Base-by-base conservation (phyloP, 768 basidiomycete species). In the Tephrocybe rancida region DNA sequence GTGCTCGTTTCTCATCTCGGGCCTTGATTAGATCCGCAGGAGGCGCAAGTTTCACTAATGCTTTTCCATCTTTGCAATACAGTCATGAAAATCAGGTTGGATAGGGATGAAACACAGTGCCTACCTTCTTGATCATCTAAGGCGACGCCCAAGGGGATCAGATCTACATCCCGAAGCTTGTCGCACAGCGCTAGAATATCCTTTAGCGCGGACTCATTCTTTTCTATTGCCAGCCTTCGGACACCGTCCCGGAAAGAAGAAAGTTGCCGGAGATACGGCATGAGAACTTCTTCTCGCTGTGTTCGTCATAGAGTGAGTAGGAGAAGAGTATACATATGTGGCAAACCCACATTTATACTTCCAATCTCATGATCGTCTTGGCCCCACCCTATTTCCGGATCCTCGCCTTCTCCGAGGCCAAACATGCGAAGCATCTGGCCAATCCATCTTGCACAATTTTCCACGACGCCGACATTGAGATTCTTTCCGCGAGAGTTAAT, bases 121-220 rank as follows among this genome's bases (percentile, higher is more conserved):
- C 46, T 57, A 87, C 94, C 94, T 78, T 95, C 93, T 73, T 94
- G 92, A 74, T 99, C 97, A 67, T 98, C 97, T 29, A 99, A 75
- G 7, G 95, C 95, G 5, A 99, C 92, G 7, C 97, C 97, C 45
- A 98, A 77, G n/a, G 94, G 88, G 38, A 95, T 87, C 38, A 98
- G 75, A 64, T 97, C 95, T 29, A 82, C 76, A 66, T 98, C 96
- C 14, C 97, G 85, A 55, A 99, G 80, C 58, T 84, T 86, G 73
- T 99, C 97, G 63, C 87, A 95, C 21, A 97, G 81, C 19, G 84
- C 79, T 43, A 99, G 74, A 57, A 98, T 90, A 56, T 95, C 90
- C 66, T 85, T 85, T 34, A 88, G 69, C 2, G 90, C 80, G 18
- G 77, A 71, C 9, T 86, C 84, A 18, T 76, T 75, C 65, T 85